Percentiles rank a stretch among this genome's conserved stretches.
These are phyloP conservation scores for Plasmodium chabaudi DNA, from an alignment of 169 alveolate genomes.

Conservation along the genomic window DNA sequence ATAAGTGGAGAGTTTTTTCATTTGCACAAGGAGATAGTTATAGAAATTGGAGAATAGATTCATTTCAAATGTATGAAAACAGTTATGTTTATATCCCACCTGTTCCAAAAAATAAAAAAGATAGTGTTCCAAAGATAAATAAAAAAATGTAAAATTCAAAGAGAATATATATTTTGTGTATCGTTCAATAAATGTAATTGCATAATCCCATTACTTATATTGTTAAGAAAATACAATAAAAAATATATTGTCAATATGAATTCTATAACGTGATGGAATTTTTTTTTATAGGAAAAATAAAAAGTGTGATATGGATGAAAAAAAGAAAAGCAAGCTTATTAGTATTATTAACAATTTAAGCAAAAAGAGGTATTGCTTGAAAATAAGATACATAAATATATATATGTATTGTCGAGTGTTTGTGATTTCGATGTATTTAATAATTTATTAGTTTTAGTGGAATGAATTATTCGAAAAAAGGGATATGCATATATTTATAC, in stretches of 20 bases:
- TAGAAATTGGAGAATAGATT: slow-evolving; percentile 71
- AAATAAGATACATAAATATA: neutral
- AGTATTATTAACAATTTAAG: slow-evolving; percentile 41
- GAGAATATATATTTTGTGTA: neutral
- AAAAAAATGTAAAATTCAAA: slow-evolving; percentile 13
- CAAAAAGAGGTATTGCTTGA: slow-evolving; percentile 37
- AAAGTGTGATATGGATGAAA: slow-evolving; percentile 44
- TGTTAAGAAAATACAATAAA: too few relatives aligned
- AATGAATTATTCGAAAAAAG: neutral
- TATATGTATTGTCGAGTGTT: neutral
- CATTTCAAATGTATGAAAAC: slow-evolving; percentile 68
- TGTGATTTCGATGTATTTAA: neutral
- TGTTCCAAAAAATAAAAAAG: slow-evolving; percentile 26
- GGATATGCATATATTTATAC: neutral
- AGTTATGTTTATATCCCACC: slow-evolving; percentile 74
- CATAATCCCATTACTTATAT: too few relatives aligned
- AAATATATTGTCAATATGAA: too few relatives aligned
- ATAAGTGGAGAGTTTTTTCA: slow-evolving; percentile 75
- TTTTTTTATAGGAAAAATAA: slow-evolving; percentile 30
- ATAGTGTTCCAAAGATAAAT: slow-evolving; percentile 8
- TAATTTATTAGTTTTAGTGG: neutral
- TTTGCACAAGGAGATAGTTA: slow-evolving; percentile 77
- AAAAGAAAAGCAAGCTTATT: slow-evolving; percentile 48
- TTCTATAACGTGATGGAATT: neutral
- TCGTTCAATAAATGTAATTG: too few relatives aligned